Evolutionary conservation across 257 asterid genomes (phyloP), one percentile per base, ranked within the genome.

Genomic region (Plantago major): DNA sequence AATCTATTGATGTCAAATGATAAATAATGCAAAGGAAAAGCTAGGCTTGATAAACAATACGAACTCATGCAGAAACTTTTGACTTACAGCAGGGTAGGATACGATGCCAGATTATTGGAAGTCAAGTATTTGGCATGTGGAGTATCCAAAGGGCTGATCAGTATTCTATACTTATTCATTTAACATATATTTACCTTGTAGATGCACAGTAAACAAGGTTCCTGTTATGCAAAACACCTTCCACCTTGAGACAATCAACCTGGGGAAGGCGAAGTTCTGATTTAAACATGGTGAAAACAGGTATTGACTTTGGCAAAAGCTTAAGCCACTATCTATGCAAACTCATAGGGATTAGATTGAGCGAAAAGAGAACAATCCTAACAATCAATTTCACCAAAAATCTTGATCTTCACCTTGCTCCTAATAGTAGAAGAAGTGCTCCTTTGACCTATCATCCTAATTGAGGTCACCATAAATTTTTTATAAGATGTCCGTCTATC

Each of bases 221-320:
- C 47, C 91, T 82, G 51, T 75, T 87, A 69, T 89, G 82, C 80
- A 92, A 77, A 62, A 92, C 99, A 68, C 99, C 99, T 66, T 92
- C 97, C 81, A 92, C 96, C 77, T 80, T 95, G 69, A 92, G 96
- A 79, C 99, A 92, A 60, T 86, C 94, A 80, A 89, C 99, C 99
- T 92, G 82, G 60, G 76, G 48, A 71, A 70, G 42, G 42, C 55
- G 61, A 14, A 38, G 70, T 26, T 42, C 26, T n/a, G 9, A 26
- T 45, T 58, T 48, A 56, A 46, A 43, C 15, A 65, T 57, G 52
- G 66, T 62, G 60, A 54, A 44, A 15, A 62, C 26, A 48, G 7
- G 49, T 63, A 38, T 44, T 45, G 42, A 55, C 28, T 70, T 48
- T 22, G 14, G 30, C 48, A 44, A 64, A 64, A 47, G 43, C 13